Evolutionary conservation across 352 stramenopile genomes (phyloP).

Genomic region (Phytopythium sindhum): DNA sequence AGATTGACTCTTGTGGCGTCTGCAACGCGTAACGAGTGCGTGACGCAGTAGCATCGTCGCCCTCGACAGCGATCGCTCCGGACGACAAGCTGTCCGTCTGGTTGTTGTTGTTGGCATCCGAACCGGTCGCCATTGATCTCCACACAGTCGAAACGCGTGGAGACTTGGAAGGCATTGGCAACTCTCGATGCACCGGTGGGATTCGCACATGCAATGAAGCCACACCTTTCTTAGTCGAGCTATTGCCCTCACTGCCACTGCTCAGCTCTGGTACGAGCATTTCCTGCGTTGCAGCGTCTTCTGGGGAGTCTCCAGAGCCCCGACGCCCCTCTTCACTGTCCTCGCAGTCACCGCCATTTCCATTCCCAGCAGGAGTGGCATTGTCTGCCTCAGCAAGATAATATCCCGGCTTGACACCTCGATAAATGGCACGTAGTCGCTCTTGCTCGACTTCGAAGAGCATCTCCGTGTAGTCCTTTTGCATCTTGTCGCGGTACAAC

Average conservation of each 20-base stretch:
- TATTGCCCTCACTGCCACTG: not conserved
- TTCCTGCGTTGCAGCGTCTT: not conserved
- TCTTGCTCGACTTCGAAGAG: constrained; percentile 73
- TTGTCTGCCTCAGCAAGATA: not conserved
- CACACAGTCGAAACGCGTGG: not conserved
- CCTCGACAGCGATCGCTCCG: not conserved
- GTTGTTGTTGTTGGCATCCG: not conserved
- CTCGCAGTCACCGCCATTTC: not conserved
- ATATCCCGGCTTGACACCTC: constrained; percentile 9
- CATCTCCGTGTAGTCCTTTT: constrained; percentile 73
- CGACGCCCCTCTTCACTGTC: not conserved
- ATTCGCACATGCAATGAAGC: constrained; percentile 1
- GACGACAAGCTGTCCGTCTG: not conserved
- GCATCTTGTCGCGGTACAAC: constrained; percentile 64
- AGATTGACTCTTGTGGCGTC: constrained; percentile 53
- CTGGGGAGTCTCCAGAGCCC: not conserved
- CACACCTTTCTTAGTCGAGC: not conserved
- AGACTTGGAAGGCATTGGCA: not conserved
- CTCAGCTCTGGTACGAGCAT: not conserved
- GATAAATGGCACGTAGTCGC: constrained; percentile 58
- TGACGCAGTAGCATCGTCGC: not conserved
- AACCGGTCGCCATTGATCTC: not conserved
- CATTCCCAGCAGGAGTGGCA: not conserved
- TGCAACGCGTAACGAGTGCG: constrained; percentile 22
- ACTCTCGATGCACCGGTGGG: constrained; percentile 1